Conservation (phyloP, 805 yeast genomes). For the Clavispora fructus region DNA sequence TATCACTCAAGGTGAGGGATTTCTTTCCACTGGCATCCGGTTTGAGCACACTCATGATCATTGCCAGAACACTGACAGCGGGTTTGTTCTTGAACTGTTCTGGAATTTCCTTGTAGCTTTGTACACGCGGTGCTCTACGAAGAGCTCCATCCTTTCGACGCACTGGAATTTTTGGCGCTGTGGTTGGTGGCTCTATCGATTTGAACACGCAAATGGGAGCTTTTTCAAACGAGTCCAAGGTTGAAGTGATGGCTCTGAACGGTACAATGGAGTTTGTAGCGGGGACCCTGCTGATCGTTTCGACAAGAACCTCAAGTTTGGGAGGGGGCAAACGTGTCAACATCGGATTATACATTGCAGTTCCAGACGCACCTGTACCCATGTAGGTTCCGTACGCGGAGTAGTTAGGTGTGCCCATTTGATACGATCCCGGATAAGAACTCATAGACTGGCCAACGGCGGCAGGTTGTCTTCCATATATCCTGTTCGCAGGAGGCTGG, state of each 20-base stretch:
- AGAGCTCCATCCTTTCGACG: slow-evolving; percentile 30
- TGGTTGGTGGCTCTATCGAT: slow-evolving; percentile 24
- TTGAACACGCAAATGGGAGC: slow-evolving; percentile 30
- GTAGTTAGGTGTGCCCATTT: neutral
- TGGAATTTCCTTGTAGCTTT: slow-evolving; percentile 81
- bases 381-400: neutral
- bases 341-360: slow-evolving; percentile 1
- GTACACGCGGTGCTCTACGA: slow-evolving; percentile 50
- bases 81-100: slow-evolving; percentile 84
- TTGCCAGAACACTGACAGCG: slow-evolving; percentile 67
- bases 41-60: slow-evolving; percentile 75
- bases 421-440: slow-evolving; percentile 15
- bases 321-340: slow-evolving; percentile 29
- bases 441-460: slow-evolving; percentile 14
- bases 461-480: slow-evolving; percentile 20
- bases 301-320: slow-evolving; percentile 28
- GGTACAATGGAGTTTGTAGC: slow-evolving; percentile 18
- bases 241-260: slow-evolving; percentile 25
- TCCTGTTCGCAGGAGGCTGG: slow-evolving; percentile 38
- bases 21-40: slow-evolving; percentile 65
- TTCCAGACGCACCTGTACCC: neutral
- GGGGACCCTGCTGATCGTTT: slow-evolving; percentile 22
- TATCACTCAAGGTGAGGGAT: slow-evolving; percentile 53
- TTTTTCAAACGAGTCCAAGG: slow-evolving; percentile 9
- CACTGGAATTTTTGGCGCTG: slow-evolving; percentile 29